A percentile compares a stretch with the other conserved stretches of the same genome.
Conservation (phyloP, 768 basidiomycete genomes). For the Xanthoconium purpureum region DNA sequence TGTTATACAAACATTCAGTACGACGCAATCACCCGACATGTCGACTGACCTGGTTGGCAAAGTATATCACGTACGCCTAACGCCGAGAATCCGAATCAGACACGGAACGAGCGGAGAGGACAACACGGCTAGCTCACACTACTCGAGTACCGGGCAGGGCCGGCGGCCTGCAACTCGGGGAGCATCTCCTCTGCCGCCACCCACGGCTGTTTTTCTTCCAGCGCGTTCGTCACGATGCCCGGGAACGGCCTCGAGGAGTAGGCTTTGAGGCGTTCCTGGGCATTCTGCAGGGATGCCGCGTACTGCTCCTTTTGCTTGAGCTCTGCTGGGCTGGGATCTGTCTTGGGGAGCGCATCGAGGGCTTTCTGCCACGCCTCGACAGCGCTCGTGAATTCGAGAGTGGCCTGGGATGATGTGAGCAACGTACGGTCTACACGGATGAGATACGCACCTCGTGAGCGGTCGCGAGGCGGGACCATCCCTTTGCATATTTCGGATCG, state of each 20-base stretch:
- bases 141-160: not conserved
- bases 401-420: not conserved
- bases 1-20: not conserved
- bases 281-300: not conserved
- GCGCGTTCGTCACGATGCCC: not conserved
- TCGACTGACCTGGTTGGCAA: not conserved
- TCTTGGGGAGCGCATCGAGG: not conserved
- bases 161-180: not conserved
- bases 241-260: not conserved
- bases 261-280: not conserved
- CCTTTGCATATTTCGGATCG: not conserved
- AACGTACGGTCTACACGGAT: not conserved
- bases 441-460: not conserved
- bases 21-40: not conserved
- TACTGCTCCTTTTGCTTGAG: not conserved
- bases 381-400: not conserved
- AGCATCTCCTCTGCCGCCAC: conserved; percentile 1
- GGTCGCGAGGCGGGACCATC: conserved; percentile 1
- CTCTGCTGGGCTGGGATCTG: not conserved
- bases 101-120: no score
- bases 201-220: not conserved
- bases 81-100: not conserved
- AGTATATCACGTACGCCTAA: not conserved
- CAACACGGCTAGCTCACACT: not conserved
- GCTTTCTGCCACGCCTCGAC: not conserved